Base-by-base conservation (phyloP, 2,329 filamentous ascomycete species). In the Aspergillus sp. region DNA sequence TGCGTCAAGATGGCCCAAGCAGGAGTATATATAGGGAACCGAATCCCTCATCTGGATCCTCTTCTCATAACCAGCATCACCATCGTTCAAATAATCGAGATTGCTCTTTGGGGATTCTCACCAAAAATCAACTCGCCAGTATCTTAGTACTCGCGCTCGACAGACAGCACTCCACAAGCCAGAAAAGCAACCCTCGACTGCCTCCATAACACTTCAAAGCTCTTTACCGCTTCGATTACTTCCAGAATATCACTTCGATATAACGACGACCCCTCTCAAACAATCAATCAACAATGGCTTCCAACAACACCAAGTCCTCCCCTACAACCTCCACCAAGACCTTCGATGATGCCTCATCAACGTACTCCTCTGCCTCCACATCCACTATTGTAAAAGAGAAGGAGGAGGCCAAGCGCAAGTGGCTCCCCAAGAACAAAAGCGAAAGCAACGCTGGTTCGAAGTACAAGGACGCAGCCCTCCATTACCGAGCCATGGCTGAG, bases 301-400 rank as follows among this genome's bases (percentile, higher is more conserved):
- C 24, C 51, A 58, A 14, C 43, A 47, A 15, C 24, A 45, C 14
- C 35, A 37, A 37, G 35, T 37, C 35, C 14, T 37, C 35, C 15
- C 6, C 24, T 43, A 53, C 48, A 44, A 15, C 55, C 35, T 33
- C 44, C 40, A 35, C 50, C 21, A 54, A 54, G 33, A 21, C 52
- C 45, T 50, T 35, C 39, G 31, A 58, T 19, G 56, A 58, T 21
- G 46, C 56, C n/a, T 41, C 56, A 21, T 58, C 56, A 11, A 55
- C 47, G 11, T 51, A 58, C 41, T 45, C 51, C 12, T 2, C 40
- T 17, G 33, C 51, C 23, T 51, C 56, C 19, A 55, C 24, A 15
- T 46, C 44, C n/a, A 55, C 56, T 6, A 7, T 58, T 6, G 7
- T 49, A 15, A 58, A 58, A 24, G 51, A 58, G 33, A 58, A 58